Conservation (phyloP, 2,329 filamentous ascomycete genomes). For the Pestalotiopsis sp. region DNA sequence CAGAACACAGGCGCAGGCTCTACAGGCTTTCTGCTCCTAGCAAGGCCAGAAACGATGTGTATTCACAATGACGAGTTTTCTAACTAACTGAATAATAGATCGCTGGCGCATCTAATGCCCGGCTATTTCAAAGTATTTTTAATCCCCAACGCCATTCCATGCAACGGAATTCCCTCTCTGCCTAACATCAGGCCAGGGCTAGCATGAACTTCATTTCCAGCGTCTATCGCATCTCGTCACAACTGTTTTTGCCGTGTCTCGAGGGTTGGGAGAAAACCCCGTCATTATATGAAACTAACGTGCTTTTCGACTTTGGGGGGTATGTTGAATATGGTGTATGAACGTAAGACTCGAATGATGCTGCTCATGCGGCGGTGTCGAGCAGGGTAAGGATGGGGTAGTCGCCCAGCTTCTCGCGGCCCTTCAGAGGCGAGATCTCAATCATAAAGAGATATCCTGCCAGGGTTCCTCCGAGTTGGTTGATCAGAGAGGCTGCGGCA, state of each 20-base stretch:
- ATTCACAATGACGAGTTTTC: conserved; percentile 2
- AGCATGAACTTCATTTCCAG: conserved; percentile 9
- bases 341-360: conserved; percentile 26
- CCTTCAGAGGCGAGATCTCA: conserved; percentile 91
- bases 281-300: conserved; percentile 1
- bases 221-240: conserved; percentile 7
- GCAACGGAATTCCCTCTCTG: neutral
- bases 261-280: neutral
- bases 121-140: conserved; percentile 3
- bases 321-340: conserved; percentile 8
- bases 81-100: conserved; percentile 1
- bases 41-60: neutral
- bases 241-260: neutral
- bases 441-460: conserved; percentile 94
- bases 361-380: conserved; percentile 43
- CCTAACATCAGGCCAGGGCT: conserved; percentile 1
- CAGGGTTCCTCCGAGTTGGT: conserved; percentile 82
- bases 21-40: neutral
- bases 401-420: conserved; percentile 83
- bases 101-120: neutral
- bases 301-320: neutral
- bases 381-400: conserved; percentile 81
- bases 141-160: conserved; percentile 17
- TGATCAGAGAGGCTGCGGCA: conserved; percentile 84
- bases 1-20: neutral